Evolutionary conservation across 257 asterid genomes (phyloP), one percentile per base, ranked within the genome.

Genomic region (Jacaranda copaia): DNA sequence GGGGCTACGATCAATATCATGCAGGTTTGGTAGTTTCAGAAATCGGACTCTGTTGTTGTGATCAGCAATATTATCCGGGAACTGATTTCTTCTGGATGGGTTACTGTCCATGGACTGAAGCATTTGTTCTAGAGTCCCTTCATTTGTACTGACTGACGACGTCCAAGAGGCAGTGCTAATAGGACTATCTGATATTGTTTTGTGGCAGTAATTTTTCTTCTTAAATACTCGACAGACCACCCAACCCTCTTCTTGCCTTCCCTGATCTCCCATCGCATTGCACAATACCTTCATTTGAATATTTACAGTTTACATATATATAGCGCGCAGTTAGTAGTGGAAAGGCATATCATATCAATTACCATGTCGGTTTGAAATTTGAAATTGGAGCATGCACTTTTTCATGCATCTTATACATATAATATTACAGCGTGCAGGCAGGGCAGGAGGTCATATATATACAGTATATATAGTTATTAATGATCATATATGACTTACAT

Each of bases 221-320:
- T 80, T 85, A 82, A 89, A 89, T 11, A 87, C 86, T 38, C 91
- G 87, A n/a, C 94, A 89, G 13, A 85, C 83, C 70, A 89, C 94
- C 91, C 94, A 89, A 4, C 94, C 91, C 35, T 84, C 90, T 75
- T 89, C 94, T 52, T 82, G 87, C 64, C 72, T 38, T 14, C 56
- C 68, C 18, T 53, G 55, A 10, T 76, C 87, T 18, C 68, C 86
- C 39, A 59, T 68, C 8, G 55, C 82, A n/a, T 60, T 60, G 79
- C 73, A 68, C 39, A 70, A 77, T 38, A 69, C 79, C 87, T 82
- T 61, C 8, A 64, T 25, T 25, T 25, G 32, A 25, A 25, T 25
- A 2, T 25, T 25, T 25, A 25, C 32, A 25, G 1, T 25, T 25
- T 25, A 25, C 32, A 25, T 25, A 25, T 25, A 25, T 25, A 25